These are phyloP conservation scores for Cucurbita maxima DNA, from an alignment of 306 rosid genomes.

Conservation along the genomic window DNA sequence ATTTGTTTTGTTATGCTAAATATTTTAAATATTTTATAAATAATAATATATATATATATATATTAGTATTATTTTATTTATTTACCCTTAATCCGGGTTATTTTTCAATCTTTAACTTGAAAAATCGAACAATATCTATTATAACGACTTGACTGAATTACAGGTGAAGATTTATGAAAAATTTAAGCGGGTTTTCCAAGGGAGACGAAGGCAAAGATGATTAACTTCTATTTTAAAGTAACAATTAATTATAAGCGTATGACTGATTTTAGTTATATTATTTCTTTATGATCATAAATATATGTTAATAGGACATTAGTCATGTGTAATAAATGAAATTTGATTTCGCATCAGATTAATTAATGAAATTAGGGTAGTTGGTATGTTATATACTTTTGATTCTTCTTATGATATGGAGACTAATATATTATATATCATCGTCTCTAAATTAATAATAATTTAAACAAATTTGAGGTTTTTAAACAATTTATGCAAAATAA, in stretches of 20 bases:
- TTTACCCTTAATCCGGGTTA: not conserved
- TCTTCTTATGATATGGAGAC: too few species aligned
- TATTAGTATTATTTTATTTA: too few species aligned
- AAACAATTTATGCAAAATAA: too few species aligned
- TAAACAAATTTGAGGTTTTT: too few species aligned
- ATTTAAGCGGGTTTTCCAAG: slow-evolving; percentile 72
- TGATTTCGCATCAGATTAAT: not conserved
- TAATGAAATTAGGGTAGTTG: not conserved
- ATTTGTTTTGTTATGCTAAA: not conserved
- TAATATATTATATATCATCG: too few species aligned
- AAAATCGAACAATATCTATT: too few species aligned
- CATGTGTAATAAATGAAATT: not conserved
- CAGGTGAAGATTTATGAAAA: slow-evolving; percentile 41
- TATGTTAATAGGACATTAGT: too few species aligned
- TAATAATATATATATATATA: too few species aligned
- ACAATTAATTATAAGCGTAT: not conserved
- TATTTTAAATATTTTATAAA: too few species aligned
- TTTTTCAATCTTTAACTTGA: too few species aligned
- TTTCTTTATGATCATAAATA: not conserved
- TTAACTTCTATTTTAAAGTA: not conserved
- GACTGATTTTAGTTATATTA: not conserved
- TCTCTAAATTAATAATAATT: too few species aligned
- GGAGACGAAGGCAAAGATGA: slow-evolving; percentile 49
- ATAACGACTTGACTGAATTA: not conserved
- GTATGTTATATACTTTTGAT: too few species aligned